phyloP scores from a whole-genome alignment of 805 yeast species.

The Cyberlindnera veronae region DNA sequence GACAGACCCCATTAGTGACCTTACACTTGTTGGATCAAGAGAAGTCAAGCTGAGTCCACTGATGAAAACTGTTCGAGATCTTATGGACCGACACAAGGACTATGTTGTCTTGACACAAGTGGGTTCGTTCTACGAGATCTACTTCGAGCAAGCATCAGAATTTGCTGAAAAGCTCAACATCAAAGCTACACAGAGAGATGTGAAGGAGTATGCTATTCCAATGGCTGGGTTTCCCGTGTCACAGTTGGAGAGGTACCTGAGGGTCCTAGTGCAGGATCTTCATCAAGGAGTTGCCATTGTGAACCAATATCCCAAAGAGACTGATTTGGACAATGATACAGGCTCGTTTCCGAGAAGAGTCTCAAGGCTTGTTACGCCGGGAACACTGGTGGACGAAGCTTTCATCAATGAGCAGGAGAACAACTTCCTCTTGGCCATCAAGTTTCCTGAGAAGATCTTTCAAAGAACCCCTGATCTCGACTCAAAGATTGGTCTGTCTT shows the following conservation, averaged over 20 bases:
- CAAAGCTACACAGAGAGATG: conserved; percentile 57
- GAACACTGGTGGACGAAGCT: conserved; percentile 85
- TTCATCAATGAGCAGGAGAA: conserved; percentile 70
- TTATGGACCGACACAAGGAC: conserved; percentile 44
- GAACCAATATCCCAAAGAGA: conserved; percentile 50
- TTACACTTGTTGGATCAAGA: neutral
- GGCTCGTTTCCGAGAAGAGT: conserved; percentile 59
- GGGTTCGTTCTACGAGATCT: conserved; percentile 84
- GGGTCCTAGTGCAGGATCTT: conserved; percentile 65
- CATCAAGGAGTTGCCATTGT: conserved; percentile 75
- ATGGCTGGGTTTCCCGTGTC: conserved; percentile 91
- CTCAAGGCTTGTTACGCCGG: conserved; percentile 83
- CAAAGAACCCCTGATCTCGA: conserved; percentile 34
- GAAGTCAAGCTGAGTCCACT: conserved; percentile 32
- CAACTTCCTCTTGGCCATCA: conserved; percentile 65
- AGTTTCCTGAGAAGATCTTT: conserved; percentile 50
- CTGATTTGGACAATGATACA: conserved; percentile 30
- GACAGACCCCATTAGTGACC: no score
- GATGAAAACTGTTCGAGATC: conserved; percentile 33
- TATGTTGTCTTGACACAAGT: conserved; percentile 73
- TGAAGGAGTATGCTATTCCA: conserved; percentile 46
- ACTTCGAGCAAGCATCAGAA: conserved; percentile 81
- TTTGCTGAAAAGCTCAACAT: conserved; percentile 70
- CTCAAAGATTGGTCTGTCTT: conserved; percentile 65
- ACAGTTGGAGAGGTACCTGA: conserved; percentile 69